Percentiles rank a stretch among this genome's conserved stretches.
These are phyloP conservation scores for Neoboletus brunneissimus DNA, from an alignment of 768 basidiomycete species.

Conservation along the genomic window DNA sequence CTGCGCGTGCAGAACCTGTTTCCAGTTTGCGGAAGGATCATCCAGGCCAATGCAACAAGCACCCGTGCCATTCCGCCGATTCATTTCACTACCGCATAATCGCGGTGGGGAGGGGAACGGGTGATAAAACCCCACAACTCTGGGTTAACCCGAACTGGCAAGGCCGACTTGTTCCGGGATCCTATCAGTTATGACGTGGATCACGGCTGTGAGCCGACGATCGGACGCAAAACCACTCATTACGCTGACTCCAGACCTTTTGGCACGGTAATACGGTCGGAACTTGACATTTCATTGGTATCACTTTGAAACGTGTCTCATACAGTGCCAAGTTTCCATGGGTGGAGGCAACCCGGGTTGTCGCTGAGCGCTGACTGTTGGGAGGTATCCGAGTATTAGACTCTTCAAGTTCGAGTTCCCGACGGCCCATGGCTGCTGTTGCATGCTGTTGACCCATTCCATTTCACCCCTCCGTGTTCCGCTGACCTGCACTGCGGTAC, in stretches of 20 bases:
- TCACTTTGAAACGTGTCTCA: not conserved
- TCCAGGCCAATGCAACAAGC: not conserved
- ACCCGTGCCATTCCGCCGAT: not conserved
- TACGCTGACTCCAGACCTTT: not conserved
- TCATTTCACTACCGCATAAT: not conserved
- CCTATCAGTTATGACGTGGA: not conserved
- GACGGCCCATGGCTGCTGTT: not conserved
- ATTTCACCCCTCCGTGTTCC: not conserved
- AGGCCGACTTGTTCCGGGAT: not conserved
- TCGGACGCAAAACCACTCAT: not conserved
- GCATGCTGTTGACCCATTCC: not conserved
- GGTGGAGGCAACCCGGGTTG: too few species aligned
- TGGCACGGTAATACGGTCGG: not conserved
- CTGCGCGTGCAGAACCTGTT: too few species aligned
- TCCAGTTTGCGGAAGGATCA: not conserved
- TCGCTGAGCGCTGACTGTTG: not conserved
- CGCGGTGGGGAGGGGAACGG: not conserved
- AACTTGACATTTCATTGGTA: not conserved
- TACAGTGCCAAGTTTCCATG: not conserved
- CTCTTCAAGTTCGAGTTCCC: not conserved
- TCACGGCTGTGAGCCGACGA: not conserved
- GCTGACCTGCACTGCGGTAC: not conserved
- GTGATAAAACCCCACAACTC: not conserved
- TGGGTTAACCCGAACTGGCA: not conserved
- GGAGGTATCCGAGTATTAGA: not conserved